Percentiles rank a stretch among this genome's conserved stretches.
Evolutionary conservation across 2,329 filamentous ascomycete genomes (phyloP).

Genomic region (Monosporascus sp.): DNA sequence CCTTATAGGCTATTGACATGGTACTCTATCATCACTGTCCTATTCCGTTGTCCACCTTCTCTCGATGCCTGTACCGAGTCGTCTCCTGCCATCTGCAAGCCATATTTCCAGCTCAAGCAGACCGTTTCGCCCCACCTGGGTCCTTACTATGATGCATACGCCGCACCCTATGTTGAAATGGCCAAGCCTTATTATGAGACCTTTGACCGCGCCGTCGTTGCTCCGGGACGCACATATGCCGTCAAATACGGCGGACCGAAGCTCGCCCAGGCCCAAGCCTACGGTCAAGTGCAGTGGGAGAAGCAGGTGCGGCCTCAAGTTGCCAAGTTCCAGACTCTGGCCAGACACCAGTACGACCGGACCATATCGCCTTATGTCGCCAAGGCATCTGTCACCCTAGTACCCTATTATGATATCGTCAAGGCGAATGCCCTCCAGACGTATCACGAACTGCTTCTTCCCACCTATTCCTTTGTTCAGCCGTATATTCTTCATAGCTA

Average conservation of each 20-base stretch:
- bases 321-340: constrained; percentile 55
- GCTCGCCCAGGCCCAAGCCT: constrained; percentile 61
- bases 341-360: constrained; percentile 62
- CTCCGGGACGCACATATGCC: constrained; percentile 61
- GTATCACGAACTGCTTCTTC: constrained; percentile 68
- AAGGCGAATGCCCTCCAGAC: constrained; percentile 59
- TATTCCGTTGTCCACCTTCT: constrained; percentile 76
- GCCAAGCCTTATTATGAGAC: constrained; percentile 69
- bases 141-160: constrained; percentile 82
- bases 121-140: constrained; percentile 66
- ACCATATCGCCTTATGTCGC: constrained; percentile 69
- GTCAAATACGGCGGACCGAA: constrained; percentile 72
- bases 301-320: constrained; percentile 72
- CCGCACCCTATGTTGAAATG: constrained; percentile 73
- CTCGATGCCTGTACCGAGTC: constrained; percentile 61
- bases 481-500: constrained; percentile 72
- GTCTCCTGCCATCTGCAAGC: constrained; percentile 75
- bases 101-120: constrained; percentile 66
- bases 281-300: constrained; percentile 70
- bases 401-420: constrained; percentile 68
- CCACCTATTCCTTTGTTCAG: constrained; percentile 66
- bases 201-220: constrained; percentile 59
- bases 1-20: constrained; percentile 66
- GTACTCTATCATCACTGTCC: constrained; percentile 75
- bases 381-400: constrained; percentile 49